phyloP scores from a whole-genome alignment of 305 asterid genomes.

The Ilex paraguariensis region DNA sequence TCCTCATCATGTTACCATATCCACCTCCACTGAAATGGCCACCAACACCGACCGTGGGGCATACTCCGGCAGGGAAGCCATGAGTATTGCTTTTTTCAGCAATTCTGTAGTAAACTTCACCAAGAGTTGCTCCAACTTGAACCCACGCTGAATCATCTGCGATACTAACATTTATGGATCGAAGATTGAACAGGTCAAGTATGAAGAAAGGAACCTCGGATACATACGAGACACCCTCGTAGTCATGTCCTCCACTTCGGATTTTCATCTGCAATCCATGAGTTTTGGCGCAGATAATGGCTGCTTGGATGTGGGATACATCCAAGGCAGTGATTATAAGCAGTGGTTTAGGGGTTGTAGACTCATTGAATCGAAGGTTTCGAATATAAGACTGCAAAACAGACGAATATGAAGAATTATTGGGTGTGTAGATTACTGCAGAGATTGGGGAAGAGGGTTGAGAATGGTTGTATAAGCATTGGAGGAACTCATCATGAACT shows the following conservation, averaged over 20 bases:
- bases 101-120: slow-evolving; percentile 18
- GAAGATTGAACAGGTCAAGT: slow-evolving; percentile 15
- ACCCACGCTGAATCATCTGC: slow-evolving; percentile 16
- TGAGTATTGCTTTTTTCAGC: background rate
- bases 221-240: slow-evolving; percentile 17
- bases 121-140: slow-evolving; percentile 14
- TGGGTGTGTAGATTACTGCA: no score
- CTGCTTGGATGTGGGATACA: slow-evolving; percentile 16
- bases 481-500: no score
- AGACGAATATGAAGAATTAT: no score
- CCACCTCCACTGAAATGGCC: slow-evolving; percentile 27
- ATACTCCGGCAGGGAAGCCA: slow-evolving; percentile 16
- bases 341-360: slow-evolving; percentile 6
- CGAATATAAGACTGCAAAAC: no score
- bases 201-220: slow-evolving; percentile 13
- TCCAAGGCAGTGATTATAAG: slow-evolving; percentile 4
- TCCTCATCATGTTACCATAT: slow-evolving; percentile 11
- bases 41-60: slow-evolving; percentile 26
- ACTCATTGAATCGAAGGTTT: no score
- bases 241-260: slow-evolving; percentile 24
- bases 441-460: no score
- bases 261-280: slow-evolving; percentile 9
- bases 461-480: no score
- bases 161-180: slow-evolving; percentile 7
- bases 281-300: slow-evolving; percentile 8